These are phyloP conservation scores for Verticillium isaacii DNA, from an alignment of 2,329 filamentous ascomycete species.

Conservation along the genomic window DNA sequence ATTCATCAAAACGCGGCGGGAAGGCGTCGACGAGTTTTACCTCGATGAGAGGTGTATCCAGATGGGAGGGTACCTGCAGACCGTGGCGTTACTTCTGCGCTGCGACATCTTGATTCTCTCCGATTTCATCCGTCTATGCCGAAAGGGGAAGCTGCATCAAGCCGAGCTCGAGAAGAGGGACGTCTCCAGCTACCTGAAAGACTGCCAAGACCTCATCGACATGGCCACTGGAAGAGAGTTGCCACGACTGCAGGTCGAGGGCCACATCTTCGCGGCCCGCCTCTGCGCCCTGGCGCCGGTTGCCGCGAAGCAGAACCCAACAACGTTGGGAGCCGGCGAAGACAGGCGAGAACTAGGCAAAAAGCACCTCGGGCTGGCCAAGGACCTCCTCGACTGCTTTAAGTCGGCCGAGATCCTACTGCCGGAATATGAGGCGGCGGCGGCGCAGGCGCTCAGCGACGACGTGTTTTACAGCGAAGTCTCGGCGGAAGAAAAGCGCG, in stretches of 20 bases:
- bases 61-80: slow-evolving; percentile 32
- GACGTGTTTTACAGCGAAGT: slow-evolving; percentile 41
- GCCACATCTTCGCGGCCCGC: slow-evolving; percentile 42
- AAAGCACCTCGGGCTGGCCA: slow-evolving; percentile 15
- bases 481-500: slow-evolving; percentile 44
- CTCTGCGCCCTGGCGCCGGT: slow-evolving; percentile 38
- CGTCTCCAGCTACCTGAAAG: slow-evolving; percentile 23
- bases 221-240: slow-evolving; percentile 28
- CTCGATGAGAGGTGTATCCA: slow-evolving; percentile 31
- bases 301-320: not conserved
- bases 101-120: slow-evolving; percentile 43
- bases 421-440: slow-evolving; percentile 40
- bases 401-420: slow-evolving; percentile 26
- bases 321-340: not conserved
- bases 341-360: slow-evolving; percentile 1
- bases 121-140: slow-evolving; percentile 25
- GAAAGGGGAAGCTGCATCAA: slow-evolving; percentile 7
- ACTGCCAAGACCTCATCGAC: slow-evolving; percentile 35
- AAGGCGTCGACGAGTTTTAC: slow-evolving; percentile 17
- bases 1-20: slow-evolving; percentile 25
- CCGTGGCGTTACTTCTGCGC: slow-evolving; percentile 37
- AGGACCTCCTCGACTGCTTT: slow-evolving; percentile 11
- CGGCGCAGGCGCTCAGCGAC: slow-evolving; percentile 38
- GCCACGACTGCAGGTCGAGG: slow-evolving; percentile 42
- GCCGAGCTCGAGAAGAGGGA: slow-evolving; percentile 13